Evolutionary conservation across 768 basidiomycete genomes (phyloP).

Genomic region (Termitomyces bulborhizus): DNA sequence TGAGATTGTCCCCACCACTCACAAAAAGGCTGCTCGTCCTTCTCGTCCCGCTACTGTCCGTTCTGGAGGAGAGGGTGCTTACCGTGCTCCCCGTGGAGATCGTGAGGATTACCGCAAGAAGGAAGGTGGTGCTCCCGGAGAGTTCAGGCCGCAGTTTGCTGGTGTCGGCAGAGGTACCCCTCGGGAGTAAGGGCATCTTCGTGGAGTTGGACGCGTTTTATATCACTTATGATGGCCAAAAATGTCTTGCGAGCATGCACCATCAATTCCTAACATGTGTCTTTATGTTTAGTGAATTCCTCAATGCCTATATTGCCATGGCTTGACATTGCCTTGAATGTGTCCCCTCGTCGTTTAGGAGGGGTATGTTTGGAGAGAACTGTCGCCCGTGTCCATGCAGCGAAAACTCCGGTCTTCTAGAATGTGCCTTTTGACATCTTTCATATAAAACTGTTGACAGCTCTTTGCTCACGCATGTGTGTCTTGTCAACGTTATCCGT

Average conservation of each 20-base stretch:
- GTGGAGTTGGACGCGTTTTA: constrained; percentile 14
- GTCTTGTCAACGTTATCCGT: neutral
- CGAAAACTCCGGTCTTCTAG: too few species aligned
- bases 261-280: constrained; percentile 11
- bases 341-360: neutral
- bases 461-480: neutral
- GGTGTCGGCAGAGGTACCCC: constrained; percentile 88
- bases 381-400: too few species aligned
- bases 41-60: constrained; percentile 75
- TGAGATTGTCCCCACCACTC: constrained; percentile 96
- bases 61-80: constrained; percentile 68
- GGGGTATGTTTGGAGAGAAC: neutral
- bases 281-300: constrained; percentile 2
- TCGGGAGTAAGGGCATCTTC: constrained; percentile 42
- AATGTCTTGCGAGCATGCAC: constrained; percentile 23
- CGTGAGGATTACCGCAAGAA: constrained; percentile 92
- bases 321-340: neutral
- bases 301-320: neutral
- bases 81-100: constrained; percentile 85
- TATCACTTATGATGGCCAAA: constrained; percentile 13
- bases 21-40: constrained; percentile 93
- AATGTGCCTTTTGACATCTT: too few species aligned
- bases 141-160: constrained; percentile 84
- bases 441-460: too few species aligned
- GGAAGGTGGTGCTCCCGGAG: constrained; percentile 82